phyloP scores from a whole-genome alignment of 441 rosid species.

The Eruca vesicaria region DNA sequence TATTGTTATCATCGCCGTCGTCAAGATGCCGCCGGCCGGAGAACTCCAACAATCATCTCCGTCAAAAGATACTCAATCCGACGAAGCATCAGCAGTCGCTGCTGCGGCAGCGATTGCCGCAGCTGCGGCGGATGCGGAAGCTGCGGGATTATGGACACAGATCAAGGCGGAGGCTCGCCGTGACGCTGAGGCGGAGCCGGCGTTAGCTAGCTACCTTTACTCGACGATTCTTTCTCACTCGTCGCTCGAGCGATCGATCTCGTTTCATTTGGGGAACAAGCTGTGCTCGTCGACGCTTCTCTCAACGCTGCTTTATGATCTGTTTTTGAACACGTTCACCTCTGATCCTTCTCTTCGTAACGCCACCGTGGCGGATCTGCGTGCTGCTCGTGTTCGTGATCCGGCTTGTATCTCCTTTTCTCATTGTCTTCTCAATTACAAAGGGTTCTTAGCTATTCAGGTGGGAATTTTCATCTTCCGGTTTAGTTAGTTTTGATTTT shows the following conservation, averaged over 20 bases:
- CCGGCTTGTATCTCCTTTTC: constrained; percentile 95
- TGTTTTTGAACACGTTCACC: constrained; percentile 77
- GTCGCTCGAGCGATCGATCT: constrained; percentile 76
- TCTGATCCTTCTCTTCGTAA: constrained; percentile 67
- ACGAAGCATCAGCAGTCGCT: constrained; percentile 22
- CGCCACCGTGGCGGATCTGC: constrained; percentile 90
- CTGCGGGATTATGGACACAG: constrained; percentile 70
- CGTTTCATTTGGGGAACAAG: constrained; percentile 92
- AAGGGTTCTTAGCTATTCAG: constrained; percentile 96
- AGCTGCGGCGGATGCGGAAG: constrained; percentile 44
- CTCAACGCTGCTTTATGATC: constrained; percentile 86
- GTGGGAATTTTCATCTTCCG: constrained; percentile 29
- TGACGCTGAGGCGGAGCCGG: constrained; percentile 93
- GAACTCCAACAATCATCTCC: constrained; percentile 35
- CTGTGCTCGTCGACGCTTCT: constrained; percentile 94
- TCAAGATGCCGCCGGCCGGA: constrained; percentile 48
- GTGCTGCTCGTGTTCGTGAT: constrained; percentile 79
- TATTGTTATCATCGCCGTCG: constrained; percentile 13
- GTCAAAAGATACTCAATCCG: constrained; percentile 15
- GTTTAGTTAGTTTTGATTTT: neutral
- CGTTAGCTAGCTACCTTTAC: constrained; percentile 86
- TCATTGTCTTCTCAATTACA: constrained; percentile 94
- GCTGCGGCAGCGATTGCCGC: constrained; percentile 22
- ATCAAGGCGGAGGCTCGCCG: constrained; percentile 89
- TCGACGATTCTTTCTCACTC: constrained; percentile 91